A percentile compares a stretch with the other conserved stretches of the same genome.
These are phyloP conservation scores for Leccinum imitatum DNA, from an alignment of 768 basidiomycete species.

Conservation along the genomic window DNA sequence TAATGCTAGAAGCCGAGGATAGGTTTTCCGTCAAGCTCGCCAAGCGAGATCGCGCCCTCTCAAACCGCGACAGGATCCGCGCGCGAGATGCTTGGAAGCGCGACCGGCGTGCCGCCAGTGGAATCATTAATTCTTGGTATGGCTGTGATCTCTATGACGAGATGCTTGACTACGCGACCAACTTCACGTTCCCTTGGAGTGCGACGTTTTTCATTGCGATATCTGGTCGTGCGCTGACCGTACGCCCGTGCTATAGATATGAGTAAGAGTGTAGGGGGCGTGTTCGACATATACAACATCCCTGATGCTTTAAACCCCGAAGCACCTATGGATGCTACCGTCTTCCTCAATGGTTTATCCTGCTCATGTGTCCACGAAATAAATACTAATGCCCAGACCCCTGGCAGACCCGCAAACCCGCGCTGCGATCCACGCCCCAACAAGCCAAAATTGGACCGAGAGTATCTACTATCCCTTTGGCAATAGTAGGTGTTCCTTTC, in stretches of 20 bases:
- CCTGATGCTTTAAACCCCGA: slow-evolving; percentile 57
- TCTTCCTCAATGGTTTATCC: slow-evolving; percentile 64
- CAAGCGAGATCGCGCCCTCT: slow-evolving; percentile 22
- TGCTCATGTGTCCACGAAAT: neutral
- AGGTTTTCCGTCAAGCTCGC: slow-evolving; percentile 23
- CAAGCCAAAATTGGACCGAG: slow-evolving; percentile 46
- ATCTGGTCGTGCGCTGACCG: slow-evolving; percentile 9
- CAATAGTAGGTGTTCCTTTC: slow-evolving; percentile 23
- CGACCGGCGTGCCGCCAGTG: slow-evolving; percentile 48
- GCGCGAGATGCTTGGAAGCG: slow-evolving; percentile 40
- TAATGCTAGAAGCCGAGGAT: slow-evolving; percentile 22
- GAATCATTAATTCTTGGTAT: slow-evolving; percentile 61
- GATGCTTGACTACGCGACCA: slow-evolving; percentile 69
- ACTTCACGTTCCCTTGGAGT: slow-evolving; percentile 68
- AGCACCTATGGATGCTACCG: slow-evolving; percentile 46
- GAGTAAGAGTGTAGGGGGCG: slow-evolving; percentile 28
- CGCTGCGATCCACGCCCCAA: slow-evolving; percentile 67
- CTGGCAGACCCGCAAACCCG: slow-evolving; percentile 50
- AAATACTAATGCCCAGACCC: neutral
- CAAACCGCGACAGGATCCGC: slow-evolving; percentile 28
- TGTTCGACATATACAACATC: slow-evolving; percentile 51
- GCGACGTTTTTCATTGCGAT: slow-evolving; percentile 15
- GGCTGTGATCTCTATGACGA: slow-evolving; percentile 65
- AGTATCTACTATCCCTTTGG: slow-evolving; percentile 37
- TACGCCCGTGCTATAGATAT: slow-evolving; percentile 11